Evolutionary conservation across 73 alveolate genomes (phyloP), one percentile per base, ranked within the genome.

Genomic region (Effrenium voratum): DNA sequence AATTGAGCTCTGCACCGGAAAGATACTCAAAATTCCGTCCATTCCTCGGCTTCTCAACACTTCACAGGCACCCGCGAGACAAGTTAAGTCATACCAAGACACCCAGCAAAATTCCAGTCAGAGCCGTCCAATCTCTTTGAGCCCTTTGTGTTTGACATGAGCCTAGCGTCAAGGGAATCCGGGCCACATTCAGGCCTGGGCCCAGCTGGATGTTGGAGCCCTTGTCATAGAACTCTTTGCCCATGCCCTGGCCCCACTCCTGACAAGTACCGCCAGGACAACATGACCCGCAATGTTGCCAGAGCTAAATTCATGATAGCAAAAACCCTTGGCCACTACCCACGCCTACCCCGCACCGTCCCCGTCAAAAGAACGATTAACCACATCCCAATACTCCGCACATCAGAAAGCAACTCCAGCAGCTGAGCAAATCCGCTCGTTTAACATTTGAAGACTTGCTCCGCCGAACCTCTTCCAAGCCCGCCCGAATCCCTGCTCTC

Each of bases 21-120:
- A 83, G 83, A 84, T 99, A 99, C 88, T 94, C 99, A 66, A 98
- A 98, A 60, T 99, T 91, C 47, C 99, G 99, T 59, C 99, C 99
- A 45, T 81, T 57, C 47, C 68, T 44, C 15, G 95, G 83, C 43
- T 32, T 4, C 43, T 66, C 26, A 26, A 3, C 36, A 1, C 15
- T 0, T 1, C 0, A 40, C 22, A 32, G 73, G 19, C 72, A 13
- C 72, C 41, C 4, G 32, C 28, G 10, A 52, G 77, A 24, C 28
- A 6, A 22, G 77, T 30, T 16, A 32, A 30, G 77, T 28, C 68
- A 28, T 19, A 28, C 26, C 68, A 19, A n/a, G n/a, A n/a, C n/a
- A n/a, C n/a, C n/a, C n/a, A n/a, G n/a, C n/a, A n/a, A n/a, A n/a
- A n/a, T n/a, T n/a, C n/a, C n/a, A n/a, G 26, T 55, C 68, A 0